These are phyloP conservation scores for Oropetium thomaeum DNA, from an alignment of 176 grass and related monocot genomes.

Conservation along the genomic window DNA sequence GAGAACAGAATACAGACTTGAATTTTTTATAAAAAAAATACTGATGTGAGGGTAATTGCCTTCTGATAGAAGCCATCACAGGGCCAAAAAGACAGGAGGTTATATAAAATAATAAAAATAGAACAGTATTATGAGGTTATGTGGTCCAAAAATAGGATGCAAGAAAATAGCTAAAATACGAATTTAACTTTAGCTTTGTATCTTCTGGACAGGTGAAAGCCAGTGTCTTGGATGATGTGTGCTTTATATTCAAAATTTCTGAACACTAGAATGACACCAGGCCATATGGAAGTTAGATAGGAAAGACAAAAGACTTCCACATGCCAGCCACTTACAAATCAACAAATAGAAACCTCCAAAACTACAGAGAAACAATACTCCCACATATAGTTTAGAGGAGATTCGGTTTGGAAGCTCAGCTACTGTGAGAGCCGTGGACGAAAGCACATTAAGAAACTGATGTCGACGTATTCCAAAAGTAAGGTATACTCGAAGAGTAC, in stretches of 20 bases:
- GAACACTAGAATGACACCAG: background rate
- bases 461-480: slow-evolving; percentile 25
- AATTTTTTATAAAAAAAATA: background rate
- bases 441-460: background rate
- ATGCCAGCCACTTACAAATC: background rate
- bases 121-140: background rate
- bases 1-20: background rate
- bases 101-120: background rate
- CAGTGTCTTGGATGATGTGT: background rate
- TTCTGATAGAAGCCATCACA: slow-evolving; percentile 2
- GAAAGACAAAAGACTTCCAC: background rate
- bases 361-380: background rate
- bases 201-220: background rate
- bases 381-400: background rate
- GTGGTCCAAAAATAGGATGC: background rate
- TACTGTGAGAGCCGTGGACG: background rate
- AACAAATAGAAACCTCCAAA: background rate
- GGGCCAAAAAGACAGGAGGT: background rate
- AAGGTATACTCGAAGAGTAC: background rate
- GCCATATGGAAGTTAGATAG: background rate
- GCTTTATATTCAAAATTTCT: slow-evolving; percentile 2
- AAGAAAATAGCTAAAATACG: background rate
- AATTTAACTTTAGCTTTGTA: background rate
- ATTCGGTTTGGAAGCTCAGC: background rate
- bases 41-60: background rate